Evolutionary conservation across 2,329 filamentous ascomycete genomes (phyloP).

Genomic region (Xylariaceae sp.): DNA sequence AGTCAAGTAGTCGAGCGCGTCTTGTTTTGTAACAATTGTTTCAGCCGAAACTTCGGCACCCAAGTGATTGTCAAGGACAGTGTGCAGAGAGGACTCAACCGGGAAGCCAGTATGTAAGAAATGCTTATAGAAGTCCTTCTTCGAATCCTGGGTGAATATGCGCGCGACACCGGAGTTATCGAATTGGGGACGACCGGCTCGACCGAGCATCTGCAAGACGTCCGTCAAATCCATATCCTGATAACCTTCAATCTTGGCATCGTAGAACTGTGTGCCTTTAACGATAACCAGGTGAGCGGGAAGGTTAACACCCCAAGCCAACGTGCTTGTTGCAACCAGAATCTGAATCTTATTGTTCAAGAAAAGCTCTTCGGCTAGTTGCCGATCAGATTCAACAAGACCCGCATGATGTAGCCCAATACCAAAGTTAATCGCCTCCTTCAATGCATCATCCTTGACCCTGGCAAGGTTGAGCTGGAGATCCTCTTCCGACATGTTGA

Average conservation of each 20-base stretch:
- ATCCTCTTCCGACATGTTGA: conserved; percentile 94
- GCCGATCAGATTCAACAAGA: conserved; percentile 90
- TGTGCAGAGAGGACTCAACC: conserved; percentile 94
- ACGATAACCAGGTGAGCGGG: conserved; percentile 96
- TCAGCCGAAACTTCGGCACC: conserved; percentile 92
- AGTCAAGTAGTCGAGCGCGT: conserved; percentile 94
- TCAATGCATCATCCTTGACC: conserved; percentile 90
- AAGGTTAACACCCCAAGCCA: conserved; percentile 97
- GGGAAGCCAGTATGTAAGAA: conserved; percentile 98
- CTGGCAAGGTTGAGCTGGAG: conserved; percentile 82
- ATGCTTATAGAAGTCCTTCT: conserved; percentile 99
- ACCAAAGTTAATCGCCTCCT: conserved; percentile 94
- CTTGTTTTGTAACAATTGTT: conserved; percentile 91
- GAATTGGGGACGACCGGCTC: conserved; percentile 94
- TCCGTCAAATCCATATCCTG: conserved; percentile 99
- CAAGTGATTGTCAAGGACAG: conserved; percentile 95
- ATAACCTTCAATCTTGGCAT: conserved; percentile 96
- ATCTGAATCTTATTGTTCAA: conserved; percentile 98
- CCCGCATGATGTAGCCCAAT: conserved; percentile 97
- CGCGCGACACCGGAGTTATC: conserved; percentile 93
- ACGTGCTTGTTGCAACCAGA: conserved; percentile 89
- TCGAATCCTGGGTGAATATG: conserved; percentile 95
- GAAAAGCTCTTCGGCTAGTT: conserved; percentile 91
- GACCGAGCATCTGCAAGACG: conserved; percentile 95
- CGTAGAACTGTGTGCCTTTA: conserved; percentile 97